Evolutionary conservation across 2,329 filamentous ascomycete genomes (phyloP).

Genomic region (Botrytis deweyae): DNA sequence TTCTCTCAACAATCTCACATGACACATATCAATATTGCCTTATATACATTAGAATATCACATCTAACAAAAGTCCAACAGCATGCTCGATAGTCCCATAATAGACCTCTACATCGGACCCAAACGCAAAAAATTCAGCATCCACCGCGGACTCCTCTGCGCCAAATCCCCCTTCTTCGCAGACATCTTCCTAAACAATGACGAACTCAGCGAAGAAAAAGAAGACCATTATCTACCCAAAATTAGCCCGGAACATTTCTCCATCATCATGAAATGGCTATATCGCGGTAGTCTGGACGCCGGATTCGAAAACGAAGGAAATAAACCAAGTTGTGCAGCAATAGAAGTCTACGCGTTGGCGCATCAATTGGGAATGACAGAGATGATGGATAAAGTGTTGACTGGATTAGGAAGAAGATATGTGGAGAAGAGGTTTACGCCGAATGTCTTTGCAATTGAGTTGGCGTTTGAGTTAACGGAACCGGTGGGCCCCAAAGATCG

Average conservation of each 20-base stretch:
- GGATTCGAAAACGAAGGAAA: constrained; percentile 7
- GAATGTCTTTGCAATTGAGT: constrained; percentile 9
- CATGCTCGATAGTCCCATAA: constrained; percentile 17
- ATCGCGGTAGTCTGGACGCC: constrained; percentile 4
- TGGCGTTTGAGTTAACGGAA: constrained; percentile 9
- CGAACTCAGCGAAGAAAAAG: constrained; percentile 13
- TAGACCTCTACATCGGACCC: constrained; percentile 21
- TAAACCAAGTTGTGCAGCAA: constrained; percentile 8
- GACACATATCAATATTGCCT: neutral
- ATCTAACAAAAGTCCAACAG: neutral
- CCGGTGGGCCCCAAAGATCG: neutral
- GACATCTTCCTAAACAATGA: constrained; percentile 11
- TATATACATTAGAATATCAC: neutral
- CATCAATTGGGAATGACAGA: neutral
- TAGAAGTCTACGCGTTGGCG: neutral
- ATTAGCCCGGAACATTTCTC: constrained; percentile 2
- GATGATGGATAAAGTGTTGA: constrained; percentile 5
- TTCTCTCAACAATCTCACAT: neutral
- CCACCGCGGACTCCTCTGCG: constrained; percentile 16
- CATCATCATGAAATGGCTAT: constrained; percentile 13
- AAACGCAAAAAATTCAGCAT: constrained; percentile 22
- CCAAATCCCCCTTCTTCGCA: constrained; percentile 20
- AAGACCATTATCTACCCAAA: neutral
- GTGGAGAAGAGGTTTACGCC: constrained; percentile 13
- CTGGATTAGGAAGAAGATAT: neutral